phyloP scores from a whole-genome alignment of 2,329 filamentous ascomycete genomes.

The Hypomyces rosellus region DNA sequence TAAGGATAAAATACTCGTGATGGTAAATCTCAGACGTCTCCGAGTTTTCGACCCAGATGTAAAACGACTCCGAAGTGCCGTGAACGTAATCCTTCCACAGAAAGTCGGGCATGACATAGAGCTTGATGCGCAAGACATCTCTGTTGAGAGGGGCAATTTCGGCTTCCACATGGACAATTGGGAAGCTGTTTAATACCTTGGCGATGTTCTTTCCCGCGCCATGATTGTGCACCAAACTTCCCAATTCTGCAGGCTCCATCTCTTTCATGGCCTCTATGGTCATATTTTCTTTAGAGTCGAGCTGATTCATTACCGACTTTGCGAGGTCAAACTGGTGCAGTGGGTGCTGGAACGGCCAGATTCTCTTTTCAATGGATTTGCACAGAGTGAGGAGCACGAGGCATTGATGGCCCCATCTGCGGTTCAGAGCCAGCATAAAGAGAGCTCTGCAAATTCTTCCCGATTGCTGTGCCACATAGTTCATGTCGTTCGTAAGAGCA shows the following conservation, averaged over 20 bases:
- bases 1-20: conserved; percentile 93
- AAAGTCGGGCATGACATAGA: conserved; percentile 84
- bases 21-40: conserved; percentile 97
- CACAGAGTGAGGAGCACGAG: conserved; percentile 83
- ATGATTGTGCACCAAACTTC: conserved; percentile 83
- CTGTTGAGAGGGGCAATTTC: conserved; percentile 94
- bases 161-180: conserved; percentile 81
- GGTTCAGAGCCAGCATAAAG: conserved; percentile 95
- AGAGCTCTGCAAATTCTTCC: conserved; percentile 89
- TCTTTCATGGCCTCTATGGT: conserved; percentile 82
- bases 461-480: conserved; percentile 93
- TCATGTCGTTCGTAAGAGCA: conserved; percentile 82
- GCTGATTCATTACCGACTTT: conserved; percentile 71
- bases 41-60: conserved; percentile 98
- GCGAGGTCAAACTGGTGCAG: conserved; percentile 92
- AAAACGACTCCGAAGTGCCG: conserved; percentile 92
- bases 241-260: conserved; percentile 89
- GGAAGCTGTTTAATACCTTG: conserved; percentile 82
- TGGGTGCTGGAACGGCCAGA: conserved; percentile 93
- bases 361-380: conserved; percentile 93
- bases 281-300: conserved; percentile 71
- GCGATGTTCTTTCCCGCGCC: conserved; percentile 77
- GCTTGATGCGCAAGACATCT: conserved; percentile 85
- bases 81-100: conserved; percentile 91
- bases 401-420: conserved; percentile 93